These are phyloP conservation scores for Usnea hakonensis DNA, from an alignment of 495 filamentous ascomycete species.

Conservation along the genomic window DNA sequence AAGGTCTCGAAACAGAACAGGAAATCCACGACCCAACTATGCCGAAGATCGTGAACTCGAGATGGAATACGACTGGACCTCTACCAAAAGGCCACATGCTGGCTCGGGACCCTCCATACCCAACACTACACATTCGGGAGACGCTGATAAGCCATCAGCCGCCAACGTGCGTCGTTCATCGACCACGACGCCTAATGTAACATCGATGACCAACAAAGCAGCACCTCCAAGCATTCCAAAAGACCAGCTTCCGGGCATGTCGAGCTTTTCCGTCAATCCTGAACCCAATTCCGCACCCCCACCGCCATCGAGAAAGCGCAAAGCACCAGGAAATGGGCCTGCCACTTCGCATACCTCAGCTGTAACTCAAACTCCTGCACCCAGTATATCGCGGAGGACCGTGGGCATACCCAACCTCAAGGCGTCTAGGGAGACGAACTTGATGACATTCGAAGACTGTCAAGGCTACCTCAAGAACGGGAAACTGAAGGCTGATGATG, in stretches of 20 bases:
- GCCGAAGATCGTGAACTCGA: slow-evolving; percentile 94
- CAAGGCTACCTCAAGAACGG: slow-evolving; percentile 64
- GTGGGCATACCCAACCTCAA: slow-evolving; percentile 28
- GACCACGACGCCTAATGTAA: slow-evolving; percentile 22
- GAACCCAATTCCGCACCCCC: slow-evolving; percentile 33
- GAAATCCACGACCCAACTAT: slow-evolving; percentile 79
- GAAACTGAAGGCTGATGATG: slow-evolving; percentile 82
- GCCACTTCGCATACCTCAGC: slow-evolving; percentile 17
- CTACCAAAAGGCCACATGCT: slow-evolving; percentile 40
- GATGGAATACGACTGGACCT: slow-evolving; percentile 60
- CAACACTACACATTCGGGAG: slow-evolving; percentile 19
- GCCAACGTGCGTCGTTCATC: slow-evolving; percentile 39
- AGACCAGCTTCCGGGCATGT: slow-evolving; percentile 57
- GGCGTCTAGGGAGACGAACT: slow-evolving; percentile 53
- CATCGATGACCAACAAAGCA: slow-evolving; percentile 20
- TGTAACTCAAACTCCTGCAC: slow-evolving; percentile 32
- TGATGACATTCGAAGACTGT: slow-evolving; percentile 75
- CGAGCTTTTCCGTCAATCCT: slow-evolving; percentile 49
- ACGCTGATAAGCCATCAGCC: slow-evolving; percentile 38
- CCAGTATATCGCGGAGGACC: slow-evolving; percentile 35
- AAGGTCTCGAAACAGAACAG: slow-evolving; percentile 83
- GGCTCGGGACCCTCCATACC: slow-evolving; percentile 16
- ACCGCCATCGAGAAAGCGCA: slow-evolving; percentile 63
- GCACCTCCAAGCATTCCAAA: slow-evolving; percentile 32
- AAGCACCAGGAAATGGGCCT: slow-evolving; percentile 55